Base-by-base conservation (phyloP, 306 rosid genomes). In the Parietaria judaica region DNA sequence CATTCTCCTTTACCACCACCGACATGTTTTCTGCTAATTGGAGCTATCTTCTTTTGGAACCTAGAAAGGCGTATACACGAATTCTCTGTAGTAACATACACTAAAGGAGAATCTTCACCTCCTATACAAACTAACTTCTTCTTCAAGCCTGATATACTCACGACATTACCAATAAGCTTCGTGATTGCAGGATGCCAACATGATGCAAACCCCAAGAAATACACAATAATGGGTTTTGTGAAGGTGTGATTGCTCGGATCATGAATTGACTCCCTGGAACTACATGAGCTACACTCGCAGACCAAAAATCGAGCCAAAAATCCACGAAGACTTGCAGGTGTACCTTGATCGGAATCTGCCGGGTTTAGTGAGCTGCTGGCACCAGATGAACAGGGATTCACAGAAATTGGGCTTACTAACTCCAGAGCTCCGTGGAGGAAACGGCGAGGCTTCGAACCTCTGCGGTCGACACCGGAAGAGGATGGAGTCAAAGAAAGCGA, bases 181-280 rank as follows among this genome's bases (percentile, higher is more conserved):
- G 78, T 64, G 34, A 92, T 66, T 1, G 71, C 92, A 12, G 96
- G 81, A 67, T 92, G 86, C 91, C 96, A 92, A 7, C 75, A 72
- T 1, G 88, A 83, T 11, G 90, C 85, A 36, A 73, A 58, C 23
- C 84, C 90, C 36, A 74, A 68, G 67, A 86, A 86, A 72, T 88
- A 92, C 63, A 83, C 79, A 49, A 79, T 59, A 74, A 61, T 52
- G 7, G 38, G 58, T 49, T 83, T 79, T 5, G 77, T 80, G 65
- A 80, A 82, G 61, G 82, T 78, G 71, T 91, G 96, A 11, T 51
- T 46, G 41, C 23, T 41, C 41, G 36, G 70, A 48, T 72, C 75
- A 51, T 36, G 74, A 60, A 70, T 44, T 39, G 67, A 23, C 3
- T 51, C 66, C 69, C 67, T 70, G 9, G 89, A 80, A 70, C 63